Evolutionary conservation across 1,284 basidiomycete species (phyloP).

Genomic region (Cryptococcus wingfieldii): DNA sequence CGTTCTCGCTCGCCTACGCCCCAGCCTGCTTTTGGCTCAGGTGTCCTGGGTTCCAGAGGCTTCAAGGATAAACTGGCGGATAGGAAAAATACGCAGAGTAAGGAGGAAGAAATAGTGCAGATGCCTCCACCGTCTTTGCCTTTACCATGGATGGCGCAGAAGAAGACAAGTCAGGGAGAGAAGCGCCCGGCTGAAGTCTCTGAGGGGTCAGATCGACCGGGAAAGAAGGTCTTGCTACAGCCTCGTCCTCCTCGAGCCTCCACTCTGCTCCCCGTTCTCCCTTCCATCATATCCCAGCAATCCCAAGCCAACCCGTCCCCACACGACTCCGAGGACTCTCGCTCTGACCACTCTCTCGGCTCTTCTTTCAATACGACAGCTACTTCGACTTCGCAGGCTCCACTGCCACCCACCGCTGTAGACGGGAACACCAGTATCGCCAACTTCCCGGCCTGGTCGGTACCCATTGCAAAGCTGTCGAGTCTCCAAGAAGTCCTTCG

Average conservation of each 20-base stretch:
- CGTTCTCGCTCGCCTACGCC: not conserved
- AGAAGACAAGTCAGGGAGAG: not conserved
- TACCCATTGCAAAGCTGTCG: conserved; percentile 29
- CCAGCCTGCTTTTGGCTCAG: not conserved
- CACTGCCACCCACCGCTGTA: conserved; percentile 11
- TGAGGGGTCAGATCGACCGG: not conserved
- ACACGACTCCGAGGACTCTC: not conserved
- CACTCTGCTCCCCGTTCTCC: not conserved
- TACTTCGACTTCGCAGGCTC: conserved; percentile 15
- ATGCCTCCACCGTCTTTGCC: too few species aligned
- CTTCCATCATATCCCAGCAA: not conserved
- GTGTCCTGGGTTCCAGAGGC: not conserved
- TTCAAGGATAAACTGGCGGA: not conserved
- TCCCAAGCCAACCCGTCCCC: conserved; percentile 4
- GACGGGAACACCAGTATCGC: conserved; percentile 14
- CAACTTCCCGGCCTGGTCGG: conserved; percentile 33
- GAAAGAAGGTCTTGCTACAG: not conserved
- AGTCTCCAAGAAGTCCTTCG: conserved; percentile 16
- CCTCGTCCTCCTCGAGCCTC: not conserved
- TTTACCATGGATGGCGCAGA: too few species aligned
- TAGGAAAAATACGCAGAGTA: not conserved
- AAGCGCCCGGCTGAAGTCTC: not conserved
- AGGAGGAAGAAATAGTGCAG: too few species aligned
- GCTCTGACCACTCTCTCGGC: conserved; percentile 17
- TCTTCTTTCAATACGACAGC: conserved; percentile 33